Evolutionary conservation across 1,139 yeast species (phyloP).

Genomic region (Taphrina communis): DNA sequence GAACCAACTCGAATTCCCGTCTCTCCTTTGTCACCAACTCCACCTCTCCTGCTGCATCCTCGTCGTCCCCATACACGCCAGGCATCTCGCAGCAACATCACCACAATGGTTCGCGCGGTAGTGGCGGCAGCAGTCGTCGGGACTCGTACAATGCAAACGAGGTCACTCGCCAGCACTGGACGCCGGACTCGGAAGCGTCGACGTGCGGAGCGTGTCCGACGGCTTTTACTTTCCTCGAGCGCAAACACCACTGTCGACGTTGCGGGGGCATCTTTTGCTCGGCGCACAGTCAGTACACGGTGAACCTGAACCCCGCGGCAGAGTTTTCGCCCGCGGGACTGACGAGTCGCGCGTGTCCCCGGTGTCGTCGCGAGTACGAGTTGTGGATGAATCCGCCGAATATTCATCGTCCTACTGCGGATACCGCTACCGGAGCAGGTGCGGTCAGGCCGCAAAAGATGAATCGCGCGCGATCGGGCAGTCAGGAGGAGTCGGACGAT

Average conservation of each 20-base stretch:
- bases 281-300: slow-evolving; percentile 37
- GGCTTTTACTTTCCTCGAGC: slow-evolving; percentile 60
- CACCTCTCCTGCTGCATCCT: background rate
- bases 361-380: slow-evolving; percentile 35
- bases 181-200: slow-evolving; percentile 43
- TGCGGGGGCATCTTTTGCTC: slow-evolving; percentile 36
- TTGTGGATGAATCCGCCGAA: slow-evolving; percentile 37
- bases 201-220: slow-evolving; percentile 50
- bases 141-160: slow-evolving; percentile 4
- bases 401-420: slow-evolving; percentile 4
- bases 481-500: slow-evolving; percentile 23
- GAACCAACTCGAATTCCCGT: slow-evolving; percentile 51
- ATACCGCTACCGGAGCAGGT: background rate
- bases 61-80: slow-evolving; percentile 11
- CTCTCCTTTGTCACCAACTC: slow-evolving; percentile 35
- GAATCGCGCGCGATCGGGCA: slow-evolving; percentile 4
- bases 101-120: background rate
- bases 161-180: slow-evolving; percentile 45
- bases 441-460: slow-evolving; percentile 21
- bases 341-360: slow-evolving; percentile 30
- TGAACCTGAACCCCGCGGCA: slow-evolving; percentile 22
- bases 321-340: slow-evolving; percentile 25
- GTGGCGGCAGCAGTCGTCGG: background rate
- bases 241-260: slow-evolving; percentile 39
- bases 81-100: background rate